These are phyloP conservation scores for Alternaria sp. DNA, from an alignment of 2,329 filamentous ascomycete species.

Conservation along the genomic window DNA sequence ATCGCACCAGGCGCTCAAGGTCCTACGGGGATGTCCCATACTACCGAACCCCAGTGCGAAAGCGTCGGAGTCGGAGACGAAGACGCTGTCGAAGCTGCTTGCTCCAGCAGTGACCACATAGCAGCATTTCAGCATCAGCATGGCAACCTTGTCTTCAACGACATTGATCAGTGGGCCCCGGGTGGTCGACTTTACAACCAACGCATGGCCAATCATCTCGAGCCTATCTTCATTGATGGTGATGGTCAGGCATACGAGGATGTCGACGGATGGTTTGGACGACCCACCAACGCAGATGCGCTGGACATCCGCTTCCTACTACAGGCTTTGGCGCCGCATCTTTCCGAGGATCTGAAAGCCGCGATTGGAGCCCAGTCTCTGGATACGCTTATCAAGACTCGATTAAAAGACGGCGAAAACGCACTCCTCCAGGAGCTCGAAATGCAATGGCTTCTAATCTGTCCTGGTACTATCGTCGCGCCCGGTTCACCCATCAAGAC, in stretches of 20 bases:
- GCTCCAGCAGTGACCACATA: not conserved
- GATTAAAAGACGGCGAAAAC: not conserved
- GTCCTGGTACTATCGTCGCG: not conserved
- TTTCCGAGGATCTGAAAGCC: not conserved
- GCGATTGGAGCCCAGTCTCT: not conserved
- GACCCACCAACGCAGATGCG: not conserved
- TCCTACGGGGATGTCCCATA: not conserved
- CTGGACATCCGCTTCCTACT: not conserved
- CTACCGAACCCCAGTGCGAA: not conserved
- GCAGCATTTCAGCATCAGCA: not conserved
- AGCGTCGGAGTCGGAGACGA: not conserved
- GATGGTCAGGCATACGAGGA: not conserved
- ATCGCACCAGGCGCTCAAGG: not conserved
- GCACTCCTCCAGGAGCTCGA: not conserved
- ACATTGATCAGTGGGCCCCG: not conserved
- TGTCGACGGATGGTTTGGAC: not conserved
- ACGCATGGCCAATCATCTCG: not conserved
- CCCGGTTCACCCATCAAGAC: not conserved
- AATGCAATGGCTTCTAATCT: not conserved
- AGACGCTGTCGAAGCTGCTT: not conserved
- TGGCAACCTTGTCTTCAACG: not conserved
- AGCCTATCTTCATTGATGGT: not conserved
- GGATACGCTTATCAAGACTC: not conserved
- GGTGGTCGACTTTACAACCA: not conserved
- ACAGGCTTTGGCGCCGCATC: not conserved